Percentiles rank a stretch among this genome's conserved stretches.
These are phyloP conservation scores for Leccinum pellstonianum DNA, from an alignment of 768 basidiomycete species.

Conservation along the genomic window DNA sequence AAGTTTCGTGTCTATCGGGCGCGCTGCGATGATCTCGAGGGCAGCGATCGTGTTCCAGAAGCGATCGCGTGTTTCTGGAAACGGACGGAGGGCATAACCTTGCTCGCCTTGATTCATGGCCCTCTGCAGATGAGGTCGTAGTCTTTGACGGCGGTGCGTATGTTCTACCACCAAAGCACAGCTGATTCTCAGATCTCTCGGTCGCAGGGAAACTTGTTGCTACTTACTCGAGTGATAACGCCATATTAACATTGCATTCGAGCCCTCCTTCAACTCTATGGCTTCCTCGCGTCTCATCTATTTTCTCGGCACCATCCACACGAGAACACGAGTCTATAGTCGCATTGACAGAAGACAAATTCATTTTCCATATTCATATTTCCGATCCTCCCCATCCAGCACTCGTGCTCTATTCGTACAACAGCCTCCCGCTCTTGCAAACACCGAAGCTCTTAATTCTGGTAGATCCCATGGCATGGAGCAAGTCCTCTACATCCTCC, in stretches of 20 bases:
- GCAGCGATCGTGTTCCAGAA: no score
- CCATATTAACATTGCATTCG: constrained; percentile 53
- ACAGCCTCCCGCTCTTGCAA: constrained; percentile 50
- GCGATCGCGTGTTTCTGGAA: constrained; percentile 25
- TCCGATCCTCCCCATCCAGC: constrained; percentile 34
- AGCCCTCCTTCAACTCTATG: constrained; percentile 40
- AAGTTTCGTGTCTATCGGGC: no score
- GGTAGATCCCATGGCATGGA: constrained; percentile 90
- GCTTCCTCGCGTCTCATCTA: constrained; percentile 52
- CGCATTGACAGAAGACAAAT: constrained; percentile 61
- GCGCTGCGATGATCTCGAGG: no score
- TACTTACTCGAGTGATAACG: constrained; percentile 51
- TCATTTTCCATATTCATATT: constrained; percentile 56
- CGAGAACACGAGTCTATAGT: constrained; percentile 55
- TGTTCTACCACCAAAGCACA: background rate
- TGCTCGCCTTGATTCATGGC: constrained; percentile 50
- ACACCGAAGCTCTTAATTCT: constrained; percentile 60
- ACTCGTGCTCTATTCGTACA: constrained; percentile 48
- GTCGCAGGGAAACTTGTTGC: constrained; percentile 51
- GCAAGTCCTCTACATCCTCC: constrained; percentile 35
- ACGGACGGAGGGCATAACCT: constrained; percentile 48
- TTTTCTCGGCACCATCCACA: constrained; percentile 69
- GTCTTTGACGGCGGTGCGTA: constrained; percentile 62
- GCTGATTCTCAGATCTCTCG: constrained; percentile 10
- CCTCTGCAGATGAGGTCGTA: constrained; percentile 62